Base-by-base conservation (phyloP, 176 grass and related monocot species). In the Carex myosuroides region DNA sequence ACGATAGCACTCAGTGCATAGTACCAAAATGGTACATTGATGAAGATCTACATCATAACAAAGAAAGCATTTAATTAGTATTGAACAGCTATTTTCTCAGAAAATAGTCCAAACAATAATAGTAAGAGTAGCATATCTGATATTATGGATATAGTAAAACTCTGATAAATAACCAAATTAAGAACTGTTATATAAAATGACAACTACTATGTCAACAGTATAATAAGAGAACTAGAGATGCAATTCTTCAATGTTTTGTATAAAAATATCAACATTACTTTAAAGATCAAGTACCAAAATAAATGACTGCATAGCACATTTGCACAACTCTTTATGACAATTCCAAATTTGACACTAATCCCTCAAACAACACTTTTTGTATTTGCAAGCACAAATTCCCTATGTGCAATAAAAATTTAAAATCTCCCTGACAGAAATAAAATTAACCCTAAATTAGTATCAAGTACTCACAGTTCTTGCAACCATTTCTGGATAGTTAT, bases 21-120 rank as follows among this genome's bases (percentile, higher is more conserved):
- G 86, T 98, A 98, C 89, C 93, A 98, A 80, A 98, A 98, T 1
- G 96, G 96, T 68, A 95, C 96, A 30, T 98, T 98, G 89, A 98
- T 93, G 81, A 98, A 79, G 18, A 98, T 94, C 95, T 98, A 85
- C 84, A 90, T n/a, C 41, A 18, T 39, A 13, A 58, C 35, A 83
- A 83, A 37, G 21, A 56, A 63, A 17, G 20, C 13, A 16, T 39
- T 52, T 81, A 48, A 67, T 60, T 60, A 66, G 85, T 66, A 16
- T 64, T 35, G n/a, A 0, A 13, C 6, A 14, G 79, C 33, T 74
- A 53, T 14, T 59, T 44, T 1, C 13, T 22, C 12, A 35, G 21
- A 20, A 16, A 60, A 60, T 4, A 59, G 52, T 54, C 52, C 9
- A 54, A 54, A 54, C 52, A 54, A 54, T 13, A 54, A 54, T 14